Evolutionary conservation across 805 yeast species (phyloP), one percentile per base, ranked within the genome.

Genomic region (Metschnikowia matae): DNA sequence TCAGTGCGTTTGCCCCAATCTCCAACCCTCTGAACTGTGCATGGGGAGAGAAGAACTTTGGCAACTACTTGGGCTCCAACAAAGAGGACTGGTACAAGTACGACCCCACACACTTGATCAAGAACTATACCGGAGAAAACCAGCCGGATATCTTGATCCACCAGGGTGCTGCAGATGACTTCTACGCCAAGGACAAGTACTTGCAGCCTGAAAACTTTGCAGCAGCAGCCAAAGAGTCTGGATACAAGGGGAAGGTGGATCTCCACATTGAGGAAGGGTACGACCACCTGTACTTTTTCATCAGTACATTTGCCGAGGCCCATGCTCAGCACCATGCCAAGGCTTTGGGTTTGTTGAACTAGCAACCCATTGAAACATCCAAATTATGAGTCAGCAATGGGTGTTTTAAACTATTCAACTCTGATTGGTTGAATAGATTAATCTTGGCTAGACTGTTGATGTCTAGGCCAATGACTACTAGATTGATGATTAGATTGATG

Each of bases 1-100:
- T 87, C 39, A 81, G 89, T 51, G 97, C 97, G 0, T 92, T 92
- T 71, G 81, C 97, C 0, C 98, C 99, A 48, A 88, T 94, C 57
- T 70, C 82, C 23, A 87, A 90, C 69, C 98, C 98, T 6, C 68
- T 77, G 48, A 71, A 74, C 45, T 81, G 84, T 55, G 86, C 84
- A 37, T 92, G 98, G 98, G 98, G 98, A 44, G 73, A 80, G 53
- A 91, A 90, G 73, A 85, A 87, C 50, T 92, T 91, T 59, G 69
- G 76, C 3, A 87, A 85, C 45, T 92, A 94, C 66, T 75, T 94
- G 51, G 95, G 95, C 39, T 62, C 65, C 14, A 77, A 80, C 57
- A 75, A 77, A 51, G 69, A 76, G 29, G 66, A 73, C 44, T 92
- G 98, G 96, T 64, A 66, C 18, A 69, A 79, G 53, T 87, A 91